Base-by-base conservation (phyloP, 2,329 filamentous ascomycete species). In the Hypomyces rosellus region DNA sequence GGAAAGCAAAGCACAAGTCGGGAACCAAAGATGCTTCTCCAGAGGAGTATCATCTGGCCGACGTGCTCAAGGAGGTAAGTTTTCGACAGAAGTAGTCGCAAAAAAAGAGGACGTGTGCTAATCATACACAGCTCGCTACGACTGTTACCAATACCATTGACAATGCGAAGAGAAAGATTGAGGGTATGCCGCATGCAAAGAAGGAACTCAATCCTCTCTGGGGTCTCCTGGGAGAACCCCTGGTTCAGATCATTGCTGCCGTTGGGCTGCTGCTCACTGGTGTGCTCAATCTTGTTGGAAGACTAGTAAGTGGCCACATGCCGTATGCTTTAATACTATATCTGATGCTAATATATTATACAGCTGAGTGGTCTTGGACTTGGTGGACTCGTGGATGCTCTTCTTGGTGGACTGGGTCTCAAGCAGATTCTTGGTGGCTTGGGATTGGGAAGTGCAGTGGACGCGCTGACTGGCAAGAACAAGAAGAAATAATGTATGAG, bases 181-280 rank as follows among this genome's bases (percentile, higher is more conserved):
- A 87, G 63, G 87, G 88, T 63, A 93, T 96, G 88, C 90, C 91
- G 5, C 87, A 95, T 59, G 91, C 89, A 40, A 95, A 96, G 85
- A 92, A 95, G 78, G 85, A 92, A 74, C 78, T 96, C 54, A 96
- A 92, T 73, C 90, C 91, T 11, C 81, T 96, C 30, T 95, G 90
- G 89, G 82, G 75, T 30, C 75, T 96, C 45, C 74, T 93, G 13
- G 82, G 82, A 34, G 89, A 96, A 75, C 91, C 91, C 11, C 74
- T 96, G 18, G 89, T 90, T 78, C 91, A 96, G 77, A 96, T 96
- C 65, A 79, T 96, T 45, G 89, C 90, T 8, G 90, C 88, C 11
- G 90, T 96, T 42, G 91, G 91, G 18, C 72, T 96, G 52, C 69
- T 96, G 55, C 75, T 96, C 54, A 84, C 76, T 46, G 90, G 91